A percentile compares a stretch with the other conserved stretches of the same genome.
These are phyloP conservation scores for Serendipita sp. DNA, from an alignment of 1,284 basidiomycete genomes.

Conservation along the genomic window DNA sequence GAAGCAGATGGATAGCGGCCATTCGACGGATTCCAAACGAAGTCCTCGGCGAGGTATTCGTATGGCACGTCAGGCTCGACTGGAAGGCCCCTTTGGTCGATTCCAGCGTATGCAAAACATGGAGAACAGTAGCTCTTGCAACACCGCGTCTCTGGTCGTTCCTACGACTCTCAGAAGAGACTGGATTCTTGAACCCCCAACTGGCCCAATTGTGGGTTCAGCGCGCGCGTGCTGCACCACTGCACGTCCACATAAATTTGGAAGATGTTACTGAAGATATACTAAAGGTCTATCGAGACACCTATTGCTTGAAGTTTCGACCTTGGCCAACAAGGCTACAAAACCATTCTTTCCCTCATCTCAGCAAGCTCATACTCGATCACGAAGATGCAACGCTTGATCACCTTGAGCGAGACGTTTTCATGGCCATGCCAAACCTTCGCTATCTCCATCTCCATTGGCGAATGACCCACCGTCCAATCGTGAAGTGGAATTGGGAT, in stretches of 20 bases:
- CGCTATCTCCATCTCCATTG: background rate
- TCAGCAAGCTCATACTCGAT: background rate
- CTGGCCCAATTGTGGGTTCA: background rate
- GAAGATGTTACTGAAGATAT: background rate
- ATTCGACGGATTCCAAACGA: background rate
- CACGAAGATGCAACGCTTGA: background rate
- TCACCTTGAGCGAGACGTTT: background rate
- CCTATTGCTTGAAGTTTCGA: slow-evolving; percentile 1
- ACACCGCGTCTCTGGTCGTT: background rate
- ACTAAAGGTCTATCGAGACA: background rate
- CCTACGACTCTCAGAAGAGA: background rate
- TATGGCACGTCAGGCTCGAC: background rate
- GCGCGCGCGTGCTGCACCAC: background rate
- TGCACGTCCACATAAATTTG: background rate
- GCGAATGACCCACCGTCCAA: background rate
- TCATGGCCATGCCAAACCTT: background rate
- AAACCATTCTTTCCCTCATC: background rate
- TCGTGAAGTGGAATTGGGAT: background rate
- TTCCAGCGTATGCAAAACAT: background rate
- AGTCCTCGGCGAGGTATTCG: background rate
- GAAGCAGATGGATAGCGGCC: background rate
- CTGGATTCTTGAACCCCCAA: background rate
- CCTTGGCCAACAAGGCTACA: background rate
- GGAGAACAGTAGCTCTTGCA: background rate
- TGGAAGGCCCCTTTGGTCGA: background rate